These are phyloP conservation scores for Ampelocalamus luodianensis DNA, from an alignment of 176 grass and related monocot genomes.

Conservation along the genomic window DNA sequence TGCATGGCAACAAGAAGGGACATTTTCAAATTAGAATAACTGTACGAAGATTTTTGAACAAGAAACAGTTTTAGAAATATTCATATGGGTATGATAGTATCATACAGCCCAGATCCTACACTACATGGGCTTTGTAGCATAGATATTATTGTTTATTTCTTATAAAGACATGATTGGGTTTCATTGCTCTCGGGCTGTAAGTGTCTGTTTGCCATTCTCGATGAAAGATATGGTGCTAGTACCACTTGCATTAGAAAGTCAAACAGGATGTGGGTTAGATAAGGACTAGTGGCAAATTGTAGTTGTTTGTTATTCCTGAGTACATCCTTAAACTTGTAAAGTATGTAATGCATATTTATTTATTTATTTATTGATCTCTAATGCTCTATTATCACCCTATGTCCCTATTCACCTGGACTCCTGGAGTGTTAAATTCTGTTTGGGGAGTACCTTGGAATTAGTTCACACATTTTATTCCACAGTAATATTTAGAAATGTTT, in stretches of 20 bases:
- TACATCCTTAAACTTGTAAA: background rate
- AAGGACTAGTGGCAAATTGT: background rate
- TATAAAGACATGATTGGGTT: background rate
- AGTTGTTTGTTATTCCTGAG: background rate
- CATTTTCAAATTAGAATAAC: background rate
- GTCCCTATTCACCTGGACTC: background rate
- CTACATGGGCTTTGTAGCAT: background rate
- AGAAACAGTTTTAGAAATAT: background rate
- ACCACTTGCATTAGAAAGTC: background rate
- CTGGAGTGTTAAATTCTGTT: background rate
- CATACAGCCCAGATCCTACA: background rate
- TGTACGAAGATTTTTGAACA: background rate
- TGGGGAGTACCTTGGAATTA: background rate
- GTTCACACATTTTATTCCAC: background rate
- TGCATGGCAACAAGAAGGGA: background rate
- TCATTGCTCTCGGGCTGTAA: background rate
- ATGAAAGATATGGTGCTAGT: background rate
- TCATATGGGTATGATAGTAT: background rate
- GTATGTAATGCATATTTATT: slow-evolving; percentile 10
- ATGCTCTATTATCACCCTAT: background rate
- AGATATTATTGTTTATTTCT: background rate
- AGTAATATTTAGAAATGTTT: background rate
- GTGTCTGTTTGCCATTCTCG: background rate
- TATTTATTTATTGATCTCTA: background rate
- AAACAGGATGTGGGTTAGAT: background rate